Base-by-base conservation (phyloP, 768 basidiomycete species). In the Suillus spraguei region DNA sequence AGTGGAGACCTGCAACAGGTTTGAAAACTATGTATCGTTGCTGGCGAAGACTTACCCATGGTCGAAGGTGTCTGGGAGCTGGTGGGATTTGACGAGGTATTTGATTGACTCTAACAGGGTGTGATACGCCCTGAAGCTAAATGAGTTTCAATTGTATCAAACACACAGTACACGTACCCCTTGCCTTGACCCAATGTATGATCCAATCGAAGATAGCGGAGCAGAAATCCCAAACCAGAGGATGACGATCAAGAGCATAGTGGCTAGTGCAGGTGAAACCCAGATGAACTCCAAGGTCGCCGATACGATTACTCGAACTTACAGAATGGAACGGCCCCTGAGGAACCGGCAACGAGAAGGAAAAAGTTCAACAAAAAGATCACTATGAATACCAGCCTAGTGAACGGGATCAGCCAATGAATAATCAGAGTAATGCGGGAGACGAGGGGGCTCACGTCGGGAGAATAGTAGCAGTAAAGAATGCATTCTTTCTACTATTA, bases 51-150 rank as follows among this genome's bases (percentile, higher is more conserved):
- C 81, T 59, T 74, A 92, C 93, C 89, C 89, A 89, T 66, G 89
- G 90, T 52, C 82, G 83, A 54, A 97, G 85, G 73, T 97, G 96
- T 72, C 87, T 92, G 32, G 93, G 94, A 10, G 81, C 75, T 13
- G 93, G 92, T 1, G 97, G 97, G 61, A 99, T 95, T 74, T 98
- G 97, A n/a, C 96, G 85, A 16, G 97, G 97, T 63, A 98, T 99
- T 62, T 87, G 90, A 67, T 97, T 94, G 36, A 95, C 92, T 64
- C 95, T 83, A 44, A 94, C 91, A 13, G 95, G 96, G 71, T 95
- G 86, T n/a, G 80, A 76, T 62, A 97, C 76, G 35, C 78, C 81
- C 93, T 96, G 65, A 5, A 60, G 55, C 49, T 24, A 46, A 62
- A 32, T 67, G 56, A 71, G 32, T 58, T 58, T 41, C 39, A 41